These are phyloP conservation scores for Albophoma yamanashiensis DNA, from an alignment of 2,329 filamentous ascomycete genomes.

Conservation along the genomic window DNA sequence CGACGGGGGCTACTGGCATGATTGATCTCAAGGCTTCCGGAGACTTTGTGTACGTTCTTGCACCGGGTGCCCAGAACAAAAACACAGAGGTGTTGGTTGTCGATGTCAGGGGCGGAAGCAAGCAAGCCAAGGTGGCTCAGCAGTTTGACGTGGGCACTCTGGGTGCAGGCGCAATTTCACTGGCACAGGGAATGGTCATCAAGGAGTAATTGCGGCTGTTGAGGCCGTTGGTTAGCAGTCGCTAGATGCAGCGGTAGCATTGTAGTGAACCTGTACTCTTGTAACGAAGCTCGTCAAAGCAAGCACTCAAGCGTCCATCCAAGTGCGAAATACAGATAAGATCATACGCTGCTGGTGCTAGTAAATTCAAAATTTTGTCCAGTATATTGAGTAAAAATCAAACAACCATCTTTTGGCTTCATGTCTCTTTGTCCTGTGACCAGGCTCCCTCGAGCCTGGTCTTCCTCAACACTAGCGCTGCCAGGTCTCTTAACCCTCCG, in stretches of 20 bases:
- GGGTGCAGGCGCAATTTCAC: background rate
- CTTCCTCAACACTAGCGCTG: constrained; percentile 14
- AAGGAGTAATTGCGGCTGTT: background rate
- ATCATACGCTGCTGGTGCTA: too few relatives aligned
- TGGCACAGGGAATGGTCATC: constrained; percentile 7
- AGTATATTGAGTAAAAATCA: background rate
- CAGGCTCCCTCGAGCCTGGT: constrained; percentile 11
- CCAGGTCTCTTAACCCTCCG: constrained; percentile 23
- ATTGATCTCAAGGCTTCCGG: constrained; percentile 44
- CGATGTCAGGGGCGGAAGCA: constrained; percentile 1
- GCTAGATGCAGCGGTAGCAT: too few relatives aligned
- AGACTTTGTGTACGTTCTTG: constrained; percentile 45
- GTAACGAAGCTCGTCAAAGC: too few relatives aligned
- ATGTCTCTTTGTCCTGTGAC: background rate
- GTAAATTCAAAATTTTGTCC: too few relatives aligned
- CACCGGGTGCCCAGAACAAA: constrained; percentile 36
- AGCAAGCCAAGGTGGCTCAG: constrained; percentile 1
- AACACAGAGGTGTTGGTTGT: constrained; percentile 25
- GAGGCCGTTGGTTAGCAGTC: too few relatives aligned
- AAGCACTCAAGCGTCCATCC: too few relatives aligned
- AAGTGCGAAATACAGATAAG: too few relatives aligned
- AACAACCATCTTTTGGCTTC: background rate
- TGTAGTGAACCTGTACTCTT: too few relatives aligned
- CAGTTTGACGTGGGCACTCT: constrained; percentile 3
- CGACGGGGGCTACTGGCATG: constrained; percentile 39